Base-by-base conservation (phyloP, 225 moss, liverwort and hornwort genomes). In the Bryoerythrophyllum caledonicum region DNA sequence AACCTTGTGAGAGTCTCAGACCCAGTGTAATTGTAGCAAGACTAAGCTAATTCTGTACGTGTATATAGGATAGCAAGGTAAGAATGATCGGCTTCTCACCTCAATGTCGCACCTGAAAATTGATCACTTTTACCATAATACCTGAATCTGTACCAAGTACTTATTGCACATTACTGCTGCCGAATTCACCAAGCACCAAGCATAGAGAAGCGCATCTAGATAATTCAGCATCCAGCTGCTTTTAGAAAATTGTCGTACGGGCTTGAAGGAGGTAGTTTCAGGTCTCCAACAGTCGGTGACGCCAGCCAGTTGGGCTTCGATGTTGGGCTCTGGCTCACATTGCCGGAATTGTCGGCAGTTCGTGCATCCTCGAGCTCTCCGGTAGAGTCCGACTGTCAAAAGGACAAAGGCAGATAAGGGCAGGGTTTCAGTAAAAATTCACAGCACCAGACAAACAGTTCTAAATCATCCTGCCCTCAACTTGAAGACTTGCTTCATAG, bases 221-320 rank as follows among this genome's bases (percentile, higher is more conserved):
- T 44, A 15, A 14, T 43, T 76, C 84, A 94, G 63, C 89, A 92
- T 63, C 96, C 94, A 48, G 94, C 96, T 60, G 96, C 96, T 82
- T 91, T 94, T 65, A 96, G 81, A 70, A 94, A 96, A 46, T 94
- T 94, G 80, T 96, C 96, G 62, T 94, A 96, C 8, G 96, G 92
- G 73, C 92, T 94, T 62, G 94, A 87, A 41, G 96, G 96, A 41
- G 96, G 96, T 43, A 96, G 84, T 71, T 80, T 92, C 26, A 92
- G 82, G 7, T 83, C 82, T 62, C 82, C 90, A 53, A 78, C 68
- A 49, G 82, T 81, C 49, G 82, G 78, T 67, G 83, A 82, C 67
- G 86, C 86, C 49, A 96, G 82, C 96, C 96, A 96, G 38, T 80
- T 69, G 79, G 91, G 88, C 72, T 81, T 88, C 53, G 57, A 74